These are phyloP conservation scores for Apiotrichum montevideense DNA, from an alignment of 1,284 basidiomycete species.

Conservation along the genomic window DNA sequence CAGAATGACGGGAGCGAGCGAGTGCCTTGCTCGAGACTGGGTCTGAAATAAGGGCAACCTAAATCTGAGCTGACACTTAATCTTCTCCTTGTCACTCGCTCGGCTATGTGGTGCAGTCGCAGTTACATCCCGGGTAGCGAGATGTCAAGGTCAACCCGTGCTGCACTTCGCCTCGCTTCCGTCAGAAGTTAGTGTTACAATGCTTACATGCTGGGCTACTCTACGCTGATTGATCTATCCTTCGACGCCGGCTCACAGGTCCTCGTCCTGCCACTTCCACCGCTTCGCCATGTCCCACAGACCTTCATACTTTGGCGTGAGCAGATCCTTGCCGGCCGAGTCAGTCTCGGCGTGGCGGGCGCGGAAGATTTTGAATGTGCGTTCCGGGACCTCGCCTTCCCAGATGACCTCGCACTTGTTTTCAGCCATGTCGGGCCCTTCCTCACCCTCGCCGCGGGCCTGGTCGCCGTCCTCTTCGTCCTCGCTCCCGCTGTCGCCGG, in stretches of 20 bases:
- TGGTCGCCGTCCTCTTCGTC: constrained; percentile 50
- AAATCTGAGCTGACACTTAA: no score
- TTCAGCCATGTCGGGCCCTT: constrained; percentile 59
- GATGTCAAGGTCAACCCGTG: no score
- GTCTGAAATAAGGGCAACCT: no score
- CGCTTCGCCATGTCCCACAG: constrained; percentile 92
- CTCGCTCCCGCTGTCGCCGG: constrained; percentile 53
- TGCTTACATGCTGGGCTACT: not conserved
- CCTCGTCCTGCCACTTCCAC: constrained; percentile 46
- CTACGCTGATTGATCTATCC: not conserved
- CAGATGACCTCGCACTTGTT: constrained; percentile 89
- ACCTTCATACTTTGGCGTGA: constrained; percentile 51
- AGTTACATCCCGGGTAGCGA: no score
- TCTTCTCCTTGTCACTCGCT: no score
- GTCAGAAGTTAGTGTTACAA: not conserved
- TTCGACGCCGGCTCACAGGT: constrained; percentile 20
- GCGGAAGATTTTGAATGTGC: constrained; percentile 73
- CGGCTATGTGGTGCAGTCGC: no score
- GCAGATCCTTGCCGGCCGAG: constrained; percentile 69
- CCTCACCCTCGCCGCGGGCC: constrained; percentile 14
- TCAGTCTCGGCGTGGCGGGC: constrained; percentile 82
- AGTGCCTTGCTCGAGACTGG: no score
- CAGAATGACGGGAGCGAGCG: no score
- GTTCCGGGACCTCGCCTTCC: constrained; percentile 82
- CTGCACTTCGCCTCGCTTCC: no score